Evolutionary conservation across 306 rosid species (phyloP).

Genomic region (barrel medic (Medicago truncatula)): DNA sequence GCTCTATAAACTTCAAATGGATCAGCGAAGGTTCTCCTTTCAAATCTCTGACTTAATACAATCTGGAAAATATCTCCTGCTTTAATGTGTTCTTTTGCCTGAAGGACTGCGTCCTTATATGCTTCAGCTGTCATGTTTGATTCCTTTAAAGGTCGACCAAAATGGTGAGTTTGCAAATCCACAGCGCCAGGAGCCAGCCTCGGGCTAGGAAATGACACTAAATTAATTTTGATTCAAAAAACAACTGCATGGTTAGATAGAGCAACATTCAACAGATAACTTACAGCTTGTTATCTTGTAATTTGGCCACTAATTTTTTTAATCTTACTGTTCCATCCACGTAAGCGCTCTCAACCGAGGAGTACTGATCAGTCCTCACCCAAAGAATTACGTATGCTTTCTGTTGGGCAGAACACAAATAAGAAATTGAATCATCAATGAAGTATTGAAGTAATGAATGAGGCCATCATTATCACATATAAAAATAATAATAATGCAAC

Average conservation of each 20-base stretch:
- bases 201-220: conserved; percentile 54
- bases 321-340: conserved; percentile 61
- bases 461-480: conserved; percentile 12
- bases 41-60: conserved; percentile 86
- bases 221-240: conserved; percentile 29
- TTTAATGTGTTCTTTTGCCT: conserved; percentile 76
- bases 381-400: conserved; percentile 71
- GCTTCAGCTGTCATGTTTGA: conserved; percentile 76
- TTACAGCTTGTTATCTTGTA: conserved; percentile 58
- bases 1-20: conserved; percentile 89
- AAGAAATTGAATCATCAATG: conserved; percentile 26
- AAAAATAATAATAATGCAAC: background rate
- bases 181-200: conserved; percentile 69
- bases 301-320: conserved; percentile 49
- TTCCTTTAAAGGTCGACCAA: conserved; percentile 64
- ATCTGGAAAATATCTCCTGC: conserved; percentile 89
- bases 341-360: conserved; percentile 67
- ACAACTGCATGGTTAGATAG: conserved; percentile 18
- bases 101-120: conserved; percentile 65
- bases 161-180: conserved; percentile 56
- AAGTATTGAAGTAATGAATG: conserved; percentile 17
- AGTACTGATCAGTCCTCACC: conserved; percentile 63
- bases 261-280: conserved; percentile 38
- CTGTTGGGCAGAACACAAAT: conserved; percentile 44
- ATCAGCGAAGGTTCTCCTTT: conserved; percentile 79